Evolutionary conservation across 345 rosid species (phyloP).

Genomic region (Lepidium aucheri): DNA sequence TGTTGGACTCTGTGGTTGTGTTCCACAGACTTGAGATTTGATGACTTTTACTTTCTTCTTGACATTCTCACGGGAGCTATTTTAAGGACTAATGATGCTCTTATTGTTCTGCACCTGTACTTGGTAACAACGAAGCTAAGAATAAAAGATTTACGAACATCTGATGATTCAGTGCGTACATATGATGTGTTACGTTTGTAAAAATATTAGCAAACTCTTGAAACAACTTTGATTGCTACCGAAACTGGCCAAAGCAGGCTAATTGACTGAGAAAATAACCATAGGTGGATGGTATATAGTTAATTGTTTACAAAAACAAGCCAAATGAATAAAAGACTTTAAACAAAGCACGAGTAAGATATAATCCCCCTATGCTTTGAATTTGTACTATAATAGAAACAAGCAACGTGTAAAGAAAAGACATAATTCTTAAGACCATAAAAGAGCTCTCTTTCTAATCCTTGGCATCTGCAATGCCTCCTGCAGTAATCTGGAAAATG

Average conservation of each 20-base stretch:
- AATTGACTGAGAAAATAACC: no score
- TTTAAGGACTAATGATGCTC: neutral
- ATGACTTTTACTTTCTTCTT: neutral
- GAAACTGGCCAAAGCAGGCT: no score
- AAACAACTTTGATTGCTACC: no score
- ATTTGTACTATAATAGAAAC: neutral
- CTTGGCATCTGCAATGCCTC: conserved; percentile 83
- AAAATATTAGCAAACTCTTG: no score
- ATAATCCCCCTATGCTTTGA: neutral
- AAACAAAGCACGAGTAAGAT: neutral
- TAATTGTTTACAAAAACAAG: neutral
- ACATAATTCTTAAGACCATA: neutral
- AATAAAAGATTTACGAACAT: neutral
- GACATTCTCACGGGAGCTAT: neutral
- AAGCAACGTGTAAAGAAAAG: no score
- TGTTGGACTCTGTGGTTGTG: conserved; percentile 9
- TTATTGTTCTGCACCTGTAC: neutral
- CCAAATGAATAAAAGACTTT: neutral
- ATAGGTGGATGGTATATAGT: no score
- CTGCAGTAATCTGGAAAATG: conserved; percentile 75
- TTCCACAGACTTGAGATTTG: conserved; percentile 6
- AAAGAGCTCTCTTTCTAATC: conserved; percentile 31
- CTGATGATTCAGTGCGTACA: neutral
- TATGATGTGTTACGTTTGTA: neutral
- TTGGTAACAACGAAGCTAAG: conserved; percentile 3